Conservation (phyloP, 2,329 filamentous ascomycete genomes). For the Penicillium sp. region DNA sequence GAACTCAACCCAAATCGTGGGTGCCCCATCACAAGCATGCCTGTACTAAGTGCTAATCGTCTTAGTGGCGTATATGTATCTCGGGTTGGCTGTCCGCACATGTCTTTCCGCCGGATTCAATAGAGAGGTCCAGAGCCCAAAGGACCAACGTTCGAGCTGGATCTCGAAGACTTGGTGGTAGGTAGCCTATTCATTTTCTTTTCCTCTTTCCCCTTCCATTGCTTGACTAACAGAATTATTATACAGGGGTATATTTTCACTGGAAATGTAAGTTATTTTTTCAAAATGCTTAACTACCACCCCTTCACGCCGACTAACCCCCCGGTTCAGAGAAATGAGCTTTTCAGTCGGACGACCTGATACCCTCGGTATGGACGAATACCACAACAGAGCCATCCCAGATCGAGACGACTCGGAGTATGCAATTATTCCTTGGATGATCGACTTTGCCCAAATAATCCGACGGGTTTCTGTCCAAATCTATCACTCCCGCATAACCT, state of each 20-base stretch:
- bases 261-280: conserved; percentile 46
- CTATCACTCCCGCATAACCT: conserved; percentile 40
- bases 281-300: not conserved
- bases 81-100: conserved; percentile 53
- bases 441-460: conserved; percentile 46
- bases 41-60: conserved; percentile 13
- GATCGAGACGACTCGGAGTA: conserved; percentile 40
- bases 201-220: no score
- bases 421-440: conserved; percentile 48
- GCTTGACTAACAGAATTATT: not conserved
- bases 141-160: conserved; percentile 40
- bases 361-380: conserved; percentile 54
- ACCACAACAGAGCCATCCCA: conserved; percentile 51
- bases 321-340: conserved; percentile 47
- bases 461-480: conserved; percentile 46
- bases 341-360: conserved; percentile 56
- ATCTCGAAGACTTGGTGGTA: conserved; percentile 55
- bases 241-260: conserved; percentile 48
- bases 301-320: not conserved
- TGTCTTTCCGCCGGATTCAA: conserved; percentile 56
- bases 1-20: conserved; percentile 54
- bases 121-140: conserved; percentile 41
- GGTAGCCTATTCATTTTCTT: conserved; percentile 15
- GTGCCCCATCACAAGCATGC: conserved; percentile 10
- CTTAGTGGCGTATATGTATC: conserved; percentile 52